These are phyloP conservation scores for Zelopaecilomyces penicillatus DNA, from an alignment of 2,329 filamentous ascomycete species.

Conservation along the genomic window DNA sequence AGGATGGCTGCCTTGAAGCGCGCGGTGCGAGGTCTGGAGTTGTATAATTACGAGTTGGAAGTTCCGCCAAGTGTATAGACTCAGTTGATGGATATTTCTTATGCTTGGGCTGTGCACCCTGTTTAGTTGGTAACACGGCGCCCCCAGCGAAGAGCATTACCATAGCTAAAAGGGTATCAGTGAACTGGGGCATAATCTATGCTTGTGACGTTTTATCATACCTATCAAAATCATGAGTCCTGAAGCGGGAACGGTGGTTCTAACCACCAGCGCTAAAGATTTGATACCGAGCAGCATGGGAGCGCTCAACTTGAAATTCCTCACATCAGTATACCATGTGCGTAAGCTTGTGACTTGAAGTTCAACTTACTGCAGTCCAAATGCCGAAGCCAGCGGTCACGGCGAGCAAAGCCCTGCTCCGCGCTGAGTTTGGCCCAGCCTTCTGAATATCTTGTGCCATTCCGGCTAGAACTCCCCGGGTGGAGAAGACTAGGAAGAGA, in stretches of 20 bases:
- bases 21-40: slow-evolving; percentile 9
- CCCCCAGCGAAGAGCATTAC: slow-evolving; percentile 28
- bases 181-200: too few species aligned
- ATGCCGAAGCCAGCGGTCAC: slow-evolving; percentile 37
- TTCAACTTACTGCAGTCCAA: slow-evolving; percentile 45
- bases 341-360: too few species aligned
- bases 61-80: not conserved
- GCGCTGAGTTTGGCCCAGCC: slow-evolving; percentile 16
- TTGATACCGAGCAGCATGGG: slow-evolving; percentile 41
- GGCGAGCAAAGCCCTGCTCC: slow-evolving; percentile 33
- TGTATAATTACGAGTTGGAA: not conserved
- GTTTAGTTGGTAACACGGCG: slow-evolving; percentile 5
- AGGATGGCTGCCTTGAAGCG: too few species aligned
- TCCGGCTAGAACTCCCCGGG: slow-evolving; percentile 31
- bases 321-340: slow-evolving; percentile 3
- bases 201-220: slow-evolving; percentile 18
- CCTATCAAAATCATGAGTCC: slow-evolving; percentile 42
- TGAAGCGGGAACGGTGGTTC: slow-evolving; percentile 42
- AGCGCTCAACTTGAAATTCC: slow-evolving; percentile 36
- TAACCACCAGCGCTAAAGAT: slow-evolving; percentile 32
- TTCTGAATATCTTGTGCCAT: slow-evolving; percentile 24
- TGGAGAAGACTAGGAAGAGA: slow-evolving; percentile 34
- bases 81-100: slow-evolving; percentile 1
- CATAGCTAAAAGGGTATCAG: slow-evolving; percentile 12
- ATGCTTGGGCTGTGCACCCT: not conserved